A percentile compares a stretch with the other conserved stretches of the same genome.
phyloP scores from a whole-genome alignment of 2,329 filamentous ascomycete genomes.

The Colletotrichum magnum region DNA sequence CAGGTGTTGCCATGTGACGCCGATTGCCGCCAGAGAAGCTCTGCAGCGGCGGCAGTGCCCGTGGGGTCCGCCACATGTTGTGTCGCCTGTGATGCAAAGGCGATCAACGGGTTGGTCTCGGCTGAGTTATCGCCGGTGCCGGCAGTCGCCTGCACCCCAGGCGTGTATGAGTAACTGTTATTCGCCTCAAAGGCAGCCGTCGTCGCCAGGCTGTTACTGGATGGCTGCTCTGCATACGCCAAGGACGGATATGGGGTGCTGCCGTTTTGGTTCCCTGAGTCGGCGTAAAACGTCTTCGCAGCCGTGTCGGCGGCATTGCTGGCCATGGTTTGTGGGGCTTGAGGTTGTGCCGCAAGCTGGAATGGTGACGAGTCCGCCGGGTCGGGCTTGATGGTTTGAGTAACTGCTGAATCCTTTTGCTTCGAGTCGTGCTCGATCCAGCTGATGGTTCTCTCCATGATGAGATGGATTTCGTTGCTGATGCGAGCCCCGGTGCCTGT shows the following conservation, averaged over 20 bases:
- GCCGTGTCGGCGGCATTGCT: constrained; percentile 39
- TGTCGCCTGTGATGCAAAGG: constrained; percentile 56
- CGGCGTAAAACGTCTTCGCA: constrained; percentile 50
- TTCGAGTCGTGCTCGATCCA: constrained; percentile 66
- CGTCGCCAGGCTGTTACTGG: constrained; percentile 40
- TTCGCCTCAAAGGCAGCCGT: constrained; percentile 33
- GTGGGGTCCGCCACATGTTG: constrained; percentile 50
- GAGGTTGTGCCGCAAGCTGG: constrained; percentile 24
- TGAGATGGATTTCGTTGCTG: constrained; percentile 59
- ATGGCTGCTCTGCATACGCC: constrained; percentile 48
- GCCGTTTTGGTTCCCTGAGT: constrained; percentile 43
- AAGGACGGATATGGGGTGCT: constrained; percentile 50
- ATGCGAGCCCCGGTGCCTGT: constrained; percentile 61
- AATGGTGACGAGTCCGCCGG: constrained; percentile 23
- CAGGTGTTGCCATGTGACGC: constrained; percentile 59
- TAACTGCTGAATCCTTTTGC: constrained; percentile 38
- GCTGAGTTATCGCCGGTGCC: constrained; percentile 44
- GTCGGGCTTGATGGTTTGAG: constrained; percentile 32
- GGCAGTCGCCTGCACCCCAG: constrained; percentile 28
- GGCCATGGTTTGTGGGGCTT: constrained; percentile 17
- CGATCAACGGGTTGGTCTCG: constrained; percentile 54
- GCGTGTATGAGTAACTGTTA: constrained; percentile 33
- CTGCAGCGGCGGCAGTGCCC: constrained; percentile 43
- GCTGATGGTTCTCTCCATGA: constrained; percentile 65
- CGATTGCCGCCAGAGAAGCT: constrained; percentile 51